Conservation (phyloP, 352 stramenopile genomes). For the Globisporangium echinulatum region DNA sequence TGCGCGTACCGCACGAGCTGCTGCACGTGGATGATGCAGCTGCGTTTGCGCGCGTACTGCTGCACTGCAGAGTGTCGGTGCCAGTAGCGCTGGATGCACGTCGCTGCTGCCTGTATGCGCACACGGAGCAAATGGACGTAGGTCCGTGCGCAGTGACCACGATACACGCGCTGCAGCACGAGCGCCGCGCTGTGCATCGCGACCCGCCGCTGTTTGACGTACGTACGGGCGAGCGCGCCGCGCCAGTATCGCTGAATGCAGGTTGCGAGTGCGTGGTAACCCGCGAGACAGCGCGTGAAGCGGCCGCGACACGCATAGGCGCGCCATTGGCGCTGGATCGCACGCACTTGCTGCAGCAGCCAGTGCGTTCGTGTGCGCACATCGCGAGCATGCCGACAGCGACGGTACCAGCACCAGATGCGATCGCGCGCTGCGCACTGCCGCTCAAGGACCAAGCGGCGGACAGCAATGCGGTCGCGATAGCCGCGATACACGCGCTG, state of each 20-base stretch:
- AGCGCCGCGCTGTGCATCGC: slow-evolving; percentile 25
- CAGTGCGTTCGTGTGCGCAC: slow-evolving; percentile 27
- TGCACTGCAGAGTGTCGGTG: slow-evolving; percentile 13
- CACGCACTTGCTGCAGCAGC: slow-evolving; percentile 42
- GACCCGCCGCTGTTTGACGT: slow-evolving; percentile 20
- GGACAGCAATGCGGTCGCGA: slow-evolving; percentile 15
- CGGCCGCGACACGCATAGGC: slow-evolving; percentile 26
- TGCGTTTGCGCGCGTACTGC: slow-evolving; percentile 21
- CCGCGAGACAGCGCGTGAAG: slow-evolving; percentile 30
- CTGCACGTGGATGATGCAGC: slow-evolving; percentile 33
- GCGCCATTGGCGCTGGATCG: slow-evolving; percentile 57
- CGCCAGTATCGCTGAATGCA: slow-evolving; percentile 48
- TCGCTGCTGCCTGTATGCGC: slow-evolving; percentile 15
- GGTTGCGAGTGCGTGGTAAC: slow-evolving; percentile 24
- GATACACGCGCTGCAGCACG: slow-evolving; percentile 37
- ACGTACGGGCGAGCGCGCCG: slow-evolving; percentile 25
- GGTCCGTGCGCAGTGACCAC: slow-evolving; percentile 24
- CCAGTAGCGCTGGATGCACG: slow-evolving; percentile 42
- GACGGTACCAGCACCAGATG: slow-evolving; percentile 54
- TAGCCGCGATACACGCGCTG: slow-evolving; percentile 48
- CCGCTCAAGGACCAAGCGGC: slow-evolving; percentile 17
- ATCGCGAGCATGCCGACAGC: slow-evolving; percentile 28
- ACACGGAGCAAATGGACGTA: slow-evolving; percentile 23
- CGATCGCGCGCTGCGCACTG: slow-evolving; percentile 10
- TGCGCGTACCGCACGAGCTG: slow-evolving; percentile 32